phyloP scores from a whole-genome alignment of 768 basidiomycete species.

The Cubamyces lactineus region DNA sequence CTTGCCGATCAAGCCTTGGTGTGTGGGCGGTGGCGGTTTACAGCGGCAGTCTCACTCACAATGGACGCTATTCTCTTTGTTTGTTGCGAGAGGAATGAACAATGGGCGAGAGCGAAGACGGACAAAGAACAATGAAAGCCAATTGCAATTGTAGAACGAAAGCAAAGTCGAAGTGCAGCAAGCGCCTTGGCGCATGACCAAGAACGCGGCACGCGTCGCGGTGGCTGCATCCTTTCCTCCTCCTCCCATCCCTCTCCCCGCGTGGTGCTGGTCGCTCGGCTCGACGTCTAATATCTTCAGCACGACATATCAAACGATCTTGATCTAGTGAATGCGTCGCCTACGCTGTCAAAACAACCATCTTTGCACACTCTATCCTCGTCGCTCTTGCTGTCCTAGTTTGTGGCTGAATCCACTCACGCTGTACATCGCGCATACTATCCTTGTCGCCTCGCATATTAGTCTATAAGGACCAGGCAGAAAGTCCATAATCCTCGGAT shows the following conservation, averaged over 20 bases:
- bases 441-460: neutral
- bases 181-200: neutral
- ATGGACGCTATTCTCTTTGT: no score
- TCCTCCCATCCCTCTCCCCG: neutral
- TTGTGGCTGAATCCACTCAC: neutral
- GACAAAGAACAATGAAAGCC: neutral
- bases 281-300: neutral
- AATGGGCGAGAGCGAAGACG: neutral
- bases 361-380: neutral
- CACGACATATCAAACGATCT: neutral
- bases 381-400: neutral
- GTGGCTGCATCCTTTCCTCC: conserved; percentile 9
- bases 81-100: neutral
- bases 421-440: conserved; percentile 1
- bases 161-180: neutral
- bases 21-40: no score
- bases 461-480: neutral
- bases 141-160: neutral
- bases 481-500: neutral
- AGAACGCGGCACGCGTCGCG: neutral
- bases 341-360: neutral
- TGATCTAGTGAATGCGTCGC: neutral
- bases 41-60: no score
- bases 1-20: no score
- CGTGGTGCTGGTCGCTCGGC: neutral